Conservation (phyloP, 805 yeast genomes). For the Tetrapisispora pingtungensis region DNA sequence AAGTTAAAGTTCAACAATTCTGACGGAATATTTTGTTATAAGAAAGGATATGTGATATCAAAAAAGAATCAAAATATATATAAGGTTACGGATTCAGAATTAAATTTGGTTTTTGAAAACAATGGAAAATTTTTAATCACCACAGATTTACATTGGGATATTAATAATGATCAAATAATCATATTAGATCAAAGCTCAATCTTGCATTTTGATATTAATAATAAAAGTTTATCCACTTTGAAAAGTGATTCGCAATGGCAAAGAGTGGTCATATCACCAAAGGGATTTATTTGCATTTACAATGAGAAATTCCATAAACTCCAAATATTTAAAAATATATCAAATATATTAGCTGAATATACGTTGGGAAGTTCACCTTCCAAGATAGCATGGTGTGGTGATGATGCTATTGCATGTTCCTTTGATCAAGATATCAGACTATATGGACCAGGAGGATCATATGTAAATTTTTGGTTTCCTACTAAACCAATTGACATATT, state of each 20-base stretch:
- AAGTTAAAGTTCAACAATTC: slow-evolving; percentile 7
- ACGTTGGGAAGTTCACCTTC: slow-evolving; percentile 29
- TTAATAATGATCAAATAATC: slow-evolving; percentile 11
- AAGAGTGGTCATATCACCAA: slow-evolving; percentile 16
- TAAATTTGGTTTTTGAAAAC: slow-evolving; percentile 13
- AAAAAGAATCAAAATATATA: slow-evolving; percentile 18
- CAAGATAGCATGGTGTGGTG: slow-evolving; percentile 72
- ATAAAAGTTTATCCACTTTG: slow-evolving; percentile 2
- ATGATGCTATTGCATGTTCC: slow-evolving; percentile 59
- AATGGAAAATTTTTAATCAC: slow-evolving; percentile 16
- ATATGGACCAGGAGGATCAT: slow-evolving; percentile 56
- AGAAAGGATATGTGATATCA: slow-evolving; percentile 13
- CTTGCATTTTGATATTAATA: slow-evolving; percentile 7
- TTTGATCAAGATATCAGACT: slow-evolving; percentile 57
- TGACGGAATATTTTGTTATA: slow-evolving; percentile 27
- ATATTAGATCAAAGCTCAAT: slow-evolving; percentile 20
- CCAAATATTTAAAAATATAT: slow-evolving; percentile 36
- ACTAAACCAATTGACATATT: slow-evolving; percentile 34
- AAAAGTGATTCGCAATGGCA: slow-evolving; percentile 21
- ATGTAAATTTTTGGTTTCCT: slow-evolving; percentile 39
- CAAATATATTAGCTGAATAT: slow-evolving; percentile 18
- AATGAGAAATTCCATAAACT: slow-evolving; percentile 34
- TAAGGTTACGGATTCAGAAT: slow-evolving; percentile 2
- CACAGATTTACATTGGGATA: slow-evolving; percentile 25
- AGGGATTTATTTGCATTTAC: slow-evolving; percentile 39